A percentile compares a stretch with the other conserved stretches of the same genome.
phyloP scores from a whole-genome alignment of 768 basidiomycete genomes.

The Pleurotus sapidus region DNA sequence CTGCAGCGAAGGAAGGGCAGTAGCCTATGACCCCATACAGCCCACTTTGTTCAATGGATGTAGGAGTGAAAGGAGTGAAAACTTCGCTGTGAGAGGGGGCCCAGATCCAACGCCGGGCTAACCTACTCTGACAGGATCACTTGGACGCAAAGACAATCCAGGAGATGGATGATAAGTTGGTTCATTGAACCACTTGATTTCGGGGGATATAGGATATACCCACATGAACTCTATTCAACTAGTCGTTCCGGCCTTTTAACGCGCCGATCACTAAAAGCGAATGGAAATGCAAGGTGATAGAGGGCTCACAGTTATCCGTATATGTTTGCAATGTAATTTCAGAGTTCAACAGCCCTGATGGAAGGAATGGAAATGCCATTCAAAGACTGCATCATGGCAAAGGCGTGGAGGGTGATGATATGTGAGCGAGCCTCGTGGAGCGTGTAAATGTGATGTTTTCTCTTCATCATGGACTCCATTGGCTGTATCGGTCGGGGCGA shows the following conservation, averaged over 20 bases:
- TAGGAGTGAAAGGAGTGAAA: no score
- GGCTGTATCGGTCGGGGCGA: not conserved
- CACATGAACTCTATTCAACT: not conserved
- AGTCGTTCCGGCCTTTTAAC: not conserved
- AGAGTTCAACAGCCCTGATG: not conserved
- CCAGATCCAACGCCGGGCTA: no score
- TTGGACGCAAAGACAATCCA: no score
- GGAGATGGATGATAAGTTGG: no score
- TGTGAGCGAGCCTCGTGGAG: not conserved
- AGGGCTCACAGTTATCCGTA: not conserved
- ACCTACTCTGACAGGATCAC: no score
- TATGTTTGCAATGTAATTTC: not conserved
- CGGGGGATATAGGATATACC: not conserved
- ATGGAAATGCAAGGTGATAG: not conserved
- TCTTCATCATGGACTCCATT: not conserved
- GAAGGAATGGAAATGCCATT: not conserved
- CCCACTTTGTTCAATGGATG: no score
- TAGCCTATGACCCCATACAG: no score
- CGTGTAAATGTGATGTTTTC: not conserved
- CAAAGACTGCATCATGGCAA: not conserved
- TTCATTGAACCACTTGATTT: no score
- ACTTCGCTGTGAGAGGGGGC: no score
- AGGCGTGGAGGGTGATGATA: not conserved
- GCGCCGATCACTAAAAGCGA: not conserved
- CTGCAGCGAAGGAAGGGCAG: no score